Evolutionary conservation across 1,139 yeast species (phyloP).

Genomic region (Magnusiomyces magnusii): DNA sequence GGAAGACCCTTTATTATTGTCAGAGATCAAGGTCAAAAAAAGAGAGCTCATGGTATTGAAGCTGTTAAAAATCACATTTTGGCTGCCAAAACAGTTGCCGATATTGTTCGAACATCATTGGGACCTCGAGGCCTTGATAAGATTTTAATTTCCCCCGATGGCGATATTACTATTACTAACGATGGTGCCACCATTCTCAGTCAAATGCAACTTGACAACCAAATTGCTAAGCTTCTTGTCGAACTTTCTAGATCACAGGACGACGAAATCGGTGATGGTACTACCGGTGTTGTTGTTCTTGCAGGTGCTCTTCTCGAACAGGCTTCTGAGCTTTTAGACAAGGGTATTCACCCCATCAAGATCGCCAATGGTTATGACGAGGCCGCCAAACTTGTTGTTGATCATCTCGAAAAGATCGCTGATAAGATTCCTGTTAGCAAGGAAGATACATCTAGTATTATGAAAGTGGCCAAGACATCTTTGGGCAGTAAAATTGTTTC

Average conservation of each 20-base stretch:
- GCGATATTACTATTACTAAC: conserved; percentile 95
- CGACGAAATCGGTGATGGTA: conserved; percentile 98
- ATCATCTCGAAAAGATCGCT: conserved; percentile 65
- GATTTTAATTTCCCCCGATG: conserved; percentile 87
- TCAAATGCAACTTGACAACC: conserved; percentile 94
- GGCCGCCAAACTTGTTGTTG: conserved; percentile 87
- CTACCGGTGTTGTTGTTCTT: conserved; percentile 96
- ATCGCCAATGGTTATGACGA: conserved; percentile 97
- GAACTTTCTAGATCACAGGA: conserved; percentile 95
- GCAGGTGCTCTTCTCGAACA: conserved; percentile 94
- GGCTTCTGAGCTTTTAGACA: conserved; percentile 88
- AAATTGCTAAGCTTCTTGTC: conserved; percentile 90
- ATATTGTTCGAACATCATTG: conserved; percentile 82
- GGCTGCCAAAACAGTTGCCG: conserved; percentile 94
- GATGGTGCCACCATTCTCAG: conserved; percentile 97
- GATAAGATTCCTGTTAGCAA: conserved; percentile 44
- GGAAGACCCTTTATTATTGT: conserved; percentile 98
- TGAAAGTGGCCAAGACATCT: conserved; percentile 91
- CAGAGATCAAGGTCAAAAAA: conserved; percentile 91
- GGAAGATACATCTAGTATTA: conserved; percentile 42
- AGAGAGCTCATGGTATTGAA: conserved; percentile 81
- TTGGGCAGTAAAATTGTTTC: conserved; percentile 94
- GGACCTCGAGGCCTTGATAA: conserved; percentile 99
- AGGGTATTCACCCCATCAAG: conserved; percentile 95
- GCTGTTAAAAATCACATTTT: conserved; percentile 80